phyloP scores from a whole-genome alignment of 2,329 filamentous ascomycete species.

The Reticulascus tulasneorum region DNA sequence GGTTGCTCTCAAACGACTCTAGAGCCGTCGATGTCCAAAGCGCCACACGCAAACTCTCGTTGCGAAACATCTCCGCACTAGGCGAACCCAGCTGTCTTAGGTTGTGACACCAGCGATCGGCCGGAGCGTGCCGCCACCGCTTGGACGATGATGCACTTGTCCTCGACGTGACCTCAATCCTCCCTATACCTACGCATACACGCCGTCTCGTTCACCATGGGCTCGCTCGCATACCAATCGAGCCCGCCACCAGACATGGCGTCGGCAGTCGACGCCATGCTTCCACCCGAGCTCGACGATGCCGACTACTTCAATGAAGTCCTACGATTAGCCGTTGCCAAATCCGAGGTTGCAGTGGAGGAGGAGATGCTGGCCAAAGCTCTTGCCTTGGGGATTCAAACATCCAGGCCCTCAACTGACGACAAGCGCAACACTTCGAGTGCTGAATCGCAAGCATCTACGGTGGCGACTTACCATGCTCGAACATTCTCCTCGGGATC shows the following conservation, averaged over 20 bases:
- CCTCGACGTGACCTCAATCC: too few relatives aligned
- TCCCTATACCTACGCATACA: too few relatives aligned
- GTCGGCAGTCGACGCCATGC: neutral
- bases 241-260: slow-evolving; percentile 9
- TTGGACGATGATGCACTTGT: too few relatives aligned
- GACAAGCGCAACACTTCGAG: slow-evolving; percentile 34
- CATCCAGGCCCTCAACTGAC: slow-evolving; percentile 21
- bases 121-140: too few relatives aligned
- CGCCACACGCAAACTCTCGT: too few relatives aligned
- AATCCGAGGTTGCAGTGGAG: slow-evolving; percentile 36
- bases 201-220: slow-evolving; percentile 13
- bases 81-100: too few relatives aligned
- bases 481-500: slow-evolving; percentile 42
- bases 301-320: slow-evolving; percentile 35
- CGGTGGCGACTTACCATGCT: slow-evolving; percentile 34
- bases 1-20: too few relatives aligned
- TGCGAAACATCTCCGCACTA: too few relatives aligned
- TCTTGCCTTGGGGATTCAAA: slow-evolving; percentile 29
- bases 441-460: slow-evolving; percentile 38
- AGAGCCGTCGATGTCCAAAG: too few relatives aligned
- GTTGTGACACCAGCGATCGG: too few relatives aligned
- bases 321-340: slow-evolving; percentile 26
- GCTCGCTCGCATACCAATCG: slow-evolving; percentile 9
- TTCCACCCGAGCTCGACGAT: slow-evolving; percentile 33
- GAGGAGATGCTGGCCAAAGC: slow-evolving; percentile 29